Evolutionary conservation across 306 rosid species (phyloP).

Genomic region (Cicer yamashitae): DNA sequence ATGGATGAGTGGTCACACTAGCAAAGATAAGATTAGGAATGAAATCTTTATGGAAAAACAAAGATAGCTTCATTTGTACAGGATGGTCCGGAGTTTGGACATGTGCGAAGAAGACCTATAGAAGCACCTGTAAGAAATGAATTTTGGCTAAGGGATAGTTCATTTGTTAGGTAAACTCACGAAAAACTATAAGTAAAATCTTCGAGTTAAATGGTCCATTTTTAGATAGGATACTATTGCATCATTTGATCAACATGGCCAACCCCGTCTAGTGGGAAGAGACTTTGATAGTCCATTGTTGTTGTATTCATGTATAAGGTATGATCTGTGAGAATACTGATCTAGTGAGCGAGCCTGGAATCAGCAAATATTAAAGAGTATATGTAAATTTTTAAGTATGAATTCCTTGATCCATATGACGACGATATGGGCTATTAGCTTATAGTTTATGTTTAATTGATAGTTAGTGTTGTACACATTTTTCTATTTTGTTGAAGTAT

Average conservation of each 20-base stretch:
- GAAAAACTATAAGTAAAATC: conserved; percentile 5
- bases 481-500: not conserved
- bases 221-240: conserved; percentile 1
- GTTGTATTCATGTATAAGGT: not conserved
- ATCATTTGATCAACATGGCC: not conserved
- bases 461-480: not conserved
- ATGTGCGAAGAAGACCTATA: conserved; percentile 4
- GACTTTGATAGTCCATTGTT: not conserved
- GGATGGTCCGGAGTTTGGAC: not conserved
- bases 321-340: not conserved
- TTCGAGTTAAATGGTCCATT: conserved; percentile 11
- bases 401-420: not conserved
- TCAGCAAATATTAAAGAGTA: conserved; percentile 23
- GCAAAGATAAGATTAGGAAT: conserved; percentile 4
- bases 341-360: not conserved
- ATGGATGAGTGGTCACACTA: not conserved
- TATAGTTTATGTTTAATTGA: conserved; percentile 27
- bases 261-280: not conserved
- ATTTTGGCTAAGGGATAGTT: not conserved
- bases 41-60: not conserved
- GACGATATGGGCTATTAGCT: conserved; percentile 30
- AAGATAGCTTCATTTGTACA: not conserved
- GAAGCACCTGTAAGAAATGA: not conserved
- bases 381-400: not conserved
- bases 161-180: not conserved